Percentiles rank a stretch among this genome's conserved stretches.
phyloP scores from a whole-genome alignment of 768 basidiomycete genomes.

The Suillus weaverae region DNA sequence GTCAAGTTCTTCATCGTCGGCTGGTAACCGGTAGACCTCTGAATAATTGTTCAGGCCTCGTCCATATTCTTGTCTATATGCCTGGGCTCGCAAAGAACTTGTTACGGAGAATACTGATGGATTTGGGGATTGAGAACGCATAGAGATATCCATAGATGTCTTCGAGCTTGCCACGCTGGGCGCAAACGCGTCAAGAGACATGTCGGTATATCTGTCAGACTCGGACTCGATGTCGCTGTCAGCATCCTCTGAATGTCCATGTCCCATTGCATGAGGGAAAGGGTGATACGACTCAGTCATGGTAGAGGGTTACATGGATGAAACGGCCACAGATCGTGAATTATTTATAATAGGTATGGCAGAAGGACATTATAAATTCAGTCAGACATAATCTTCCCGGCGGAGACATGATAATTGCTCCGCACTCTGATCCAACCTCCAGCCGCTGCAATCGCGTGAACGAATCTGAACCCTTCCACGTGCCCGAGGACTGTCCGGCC shows the following conservation, averaged over 20 bases:
- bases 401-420: slow-evolving; percentile 34
- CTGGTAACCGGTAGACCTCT: slow-evolving; percentile 75
- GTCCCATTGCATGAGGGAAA: slow-evolving; percentile 6
- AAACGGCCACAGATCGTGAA: slow-evolving; percentile 7
- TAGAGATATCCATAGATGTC: slow-evolving; percentile 59
- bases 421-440: slow-evolving; percentile 19
- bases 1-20: slow-evolving; percentile 74
- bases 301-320: slow-evolving; percentile 15
- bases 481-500: slow-evolving; percentile 23
- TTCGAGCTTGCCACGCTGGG: slow-evolving; percentile 46
- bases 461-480: slow-evolving; percentile 12
- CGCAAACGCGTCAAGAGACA: slow-evolving; percentile 41
- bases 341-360: slow-evolving; percentile 2
- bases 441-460: slow-evolving; percentile 31
- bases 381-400: slow-evolving; percentile 23
- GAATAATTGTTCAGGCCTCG: slow-evolving; percentile 75
- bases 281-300: slow-evolving; percentile 14
- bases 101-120: slow-evolving; percentile 73
- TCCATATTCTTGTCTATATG: slow-evolving; percentile 67
- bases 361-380: slow-evolving; percentile 1
- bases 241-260: slow-evolving; percentile 37
- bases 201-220: slow-evolving; percentile 44
- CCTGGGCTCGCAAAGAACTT: slow-evolving; percentile 56
- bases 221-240: slow-evolving; percentile 44
- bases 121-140: slow-evolving; percentile 63